Percentiles rank a stretch among this genome's conserved stretches.
These are phyloP conservation scores for Blastosporella zonata DNA, from an alignment of 1,284 basidiomycete species.

Conservation along the genomic window DNA sequence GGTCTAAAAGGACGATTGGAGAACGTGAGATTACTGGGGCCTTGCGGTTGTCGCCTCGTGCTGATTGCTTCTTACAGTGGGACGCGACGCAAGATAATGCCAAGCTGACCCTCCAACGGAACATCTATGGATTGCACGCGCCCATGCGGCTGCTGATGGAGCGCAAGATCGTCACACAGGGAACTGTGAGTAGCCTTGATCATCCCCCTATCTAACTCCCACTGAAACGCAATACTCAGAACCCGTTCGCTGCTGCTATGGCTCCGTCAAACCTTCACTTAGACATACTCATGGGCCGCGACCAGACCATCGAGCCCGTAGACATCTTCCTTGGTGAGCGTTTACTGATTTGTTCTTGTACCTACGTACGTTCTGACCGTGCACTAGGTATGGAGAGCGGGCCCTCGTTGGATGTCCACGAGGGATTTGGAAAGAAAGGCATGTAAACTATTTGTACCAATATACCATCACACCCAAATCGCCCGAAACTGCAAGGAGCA, in stretches of 20 bases:
- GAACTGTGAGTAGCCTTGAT: constrained; percentile 45
- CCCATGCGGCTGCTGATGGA: constrained; percentile 94
- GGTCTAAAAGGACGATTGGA: constrained; percentile 63
- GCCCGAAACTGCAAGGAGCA: neutral
- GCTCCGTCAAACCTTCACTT: constrained; percentile 78
- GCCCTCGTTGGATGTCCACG: constrained; percentile 58
- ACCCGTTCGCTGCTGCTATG: constrained; percentile 60
- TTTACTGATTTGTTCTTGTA: neutral
- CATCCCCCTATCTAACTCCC: neutral
- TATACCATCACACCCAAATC: constrained; percentile 7
- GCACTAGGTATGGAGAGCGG: constrained; percentile 51
- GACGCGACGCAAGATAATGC: constrained; percentile 88
- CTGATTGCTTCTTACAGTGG: constrained; percentile 60
- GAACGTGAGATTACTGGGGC: constrained; percentile 46
- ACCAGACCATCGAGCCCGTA: constrained; percentile 72
- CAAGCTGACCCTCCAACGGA: constrained; percentile 82
- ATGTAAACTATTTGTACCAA: constrained; percentile 47
- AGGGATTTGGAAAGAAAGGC: constrained; percentile 65
- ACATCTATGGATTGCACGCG: constrained; percentile 83
- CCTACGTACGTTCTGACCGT: constrained; percentile 1
- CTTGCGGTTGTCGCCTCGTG: neutral
- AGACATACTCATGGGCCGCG: constrained; percentile 89
- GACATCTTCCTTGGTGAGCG: constrained; percentile 73
- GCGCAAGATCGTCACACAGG: constrained; percentile 73
- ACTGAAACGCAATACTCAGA: constrained; percentile 36